Conservation (phyloP, 257 asterid genomes). For the Capsicum pubescens region DNA sequence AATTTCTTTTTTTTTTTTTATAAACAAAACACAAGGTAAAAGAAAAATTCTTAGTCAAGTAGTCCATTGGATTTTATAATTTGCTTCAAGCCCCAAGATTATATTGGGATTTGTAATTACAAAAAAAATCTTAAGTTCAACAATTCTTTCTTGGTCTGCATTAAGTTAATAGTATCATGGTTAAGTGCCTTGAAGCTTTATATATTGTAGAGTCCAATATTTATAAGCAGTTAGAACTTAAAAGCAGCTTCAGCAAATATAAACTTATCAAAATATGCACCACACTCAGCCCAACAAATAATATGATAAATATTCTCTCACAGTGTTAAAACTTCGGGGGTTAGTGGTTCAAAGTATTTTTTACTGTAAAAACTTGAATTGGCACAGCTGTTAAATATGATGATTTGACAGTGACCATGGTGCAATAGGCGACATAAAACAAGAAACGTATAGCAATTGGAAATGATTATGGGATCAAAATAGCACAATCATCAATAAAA, state of each 20-base stretch:
- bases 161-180: not conserved
- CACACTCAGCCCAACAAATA: conserved; percentile 3
- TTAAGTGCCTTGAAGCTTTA: not conserved
- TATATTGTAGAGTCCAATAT: not conserved
- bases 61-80: not conserved
- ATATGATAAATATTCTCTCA: conserved; percentile 17
- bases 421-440: not conserved
- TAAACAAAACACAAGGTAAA: too few species aligned
- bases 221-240: not conserved
- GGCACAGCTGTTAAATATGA: not conserved
- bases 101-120: not conserved
- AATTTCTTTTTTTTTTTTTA: too few species aligned
- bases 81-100: not conserved
- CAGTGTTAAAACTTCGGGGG: not conserved
- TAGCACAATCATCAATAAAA: too few species aligned
- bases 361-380: not conserved
- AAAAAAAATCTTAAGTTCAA: conserved; percentile 8
- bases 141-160: not conserved
- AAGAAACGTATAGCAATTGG: too few species aligned
- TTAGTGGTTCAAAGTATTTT: not conserved
- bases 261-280: not conserved
- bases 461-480: too few species aligned
- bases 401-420: not conserved
- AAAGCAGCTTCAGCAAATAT: not conserved
- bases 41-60: not conserved